These are phyloP conservation scores for rapeseed (Brassica napus) DNA, from an alignment of 345 rosid species.

Conservation along the genomic window DNA sequence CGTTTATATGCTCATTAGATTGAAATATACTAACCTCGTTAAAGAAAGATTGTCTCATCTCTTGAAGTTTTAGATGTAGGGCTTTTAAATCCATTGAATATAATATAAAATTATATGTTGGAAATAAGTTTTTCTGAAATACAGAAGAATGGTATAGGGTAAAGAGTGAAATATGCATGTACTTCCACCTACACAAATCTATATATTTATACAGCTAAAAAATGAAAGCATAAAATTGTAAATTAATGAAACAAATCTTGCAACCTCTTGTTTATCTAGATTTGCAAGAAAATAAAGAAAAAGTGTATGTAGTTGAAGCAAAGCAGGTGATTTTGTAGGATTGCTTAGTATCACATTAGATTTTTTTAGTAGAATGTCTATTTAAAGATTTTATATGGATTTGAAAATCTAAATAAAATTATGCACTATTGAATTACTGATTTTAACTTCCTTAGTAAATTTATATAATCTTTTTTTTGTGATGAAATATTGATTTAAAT, in stretches of 20 bases:
- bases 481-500: background rate
- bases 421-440: background rate
- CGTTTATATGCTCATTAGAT: background rate
- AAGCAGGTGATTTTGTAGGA: background rate
- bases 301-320: background rate
- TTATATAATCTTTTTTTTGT: background rate
- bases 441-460: background rate
- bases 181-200: background rate
- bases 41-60: conserved; percentile 39
- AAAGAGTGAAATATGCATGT: background rate
- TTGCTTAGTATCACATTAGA: background rate
- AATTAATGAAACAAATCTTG: conserved; percentile 25
- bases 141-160: background rate
- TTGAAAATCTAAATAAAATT: background rate
- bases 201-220: conserved; percentile 18
- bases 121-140: background rate
- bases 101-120: background rate
- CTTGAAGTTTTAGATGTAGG: conserved; percentile 24
- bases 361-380: background rate
- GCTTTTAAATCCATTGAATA: conserved; percentile 20
- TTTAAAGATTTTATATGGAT: background rate
- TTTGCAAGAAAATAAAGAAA: background rate
- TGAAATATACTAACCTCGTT: conserved; percentile 32
- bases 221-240: conserved; percentile 6
- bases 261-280: conserved; percentile 20